Percentiles rank a stretch among this genome's conserved stretches.
Conservation (phyloP, 208 protist genomes). For the Balamuthia mandrillaris region DNA sequence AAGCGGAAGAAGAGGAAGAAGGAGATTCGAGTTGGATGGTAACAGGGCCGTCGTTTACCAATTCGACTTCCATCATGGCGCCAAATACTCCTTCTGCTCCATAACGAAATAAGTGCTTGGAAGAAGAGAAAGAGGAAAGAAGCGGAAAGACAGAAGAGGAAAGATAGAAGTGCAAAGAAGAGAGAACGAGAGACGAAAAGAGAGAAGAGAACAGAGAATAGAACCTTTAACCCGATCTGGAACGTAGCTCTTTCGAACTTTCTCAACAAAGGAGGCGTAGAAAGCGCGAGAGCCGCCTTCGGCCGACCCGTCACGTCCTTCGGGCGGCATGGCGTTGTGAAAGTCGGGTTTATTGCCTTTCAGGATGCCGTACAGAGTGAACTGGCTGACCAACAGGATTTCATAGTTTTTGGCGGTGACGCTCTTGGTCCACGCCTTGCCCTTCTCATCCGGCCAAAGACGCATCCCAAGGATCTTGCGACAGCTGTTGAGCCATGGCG, state of each 20-base stretch:
- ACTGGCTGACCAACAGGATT: conserved; percentile 60
- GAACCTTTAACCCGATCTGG: conserved; percentile 56
- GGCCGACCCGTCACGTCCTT: too few relatives aligned
- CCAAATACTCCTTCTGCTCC: conserved; percentile 63
- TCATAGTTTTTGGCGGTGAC: conserved; percentile 52
- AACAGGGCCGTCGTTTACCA: conserved; percentile 63
- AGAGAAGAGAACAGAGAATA: not conserved
- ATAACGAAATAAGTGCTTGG: not conserved
- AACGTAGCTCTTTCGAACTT: conserved; percentile 24
- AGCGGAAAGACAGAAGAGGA: not conserved
- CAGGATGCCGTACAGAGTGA: conserved; percentile 49
- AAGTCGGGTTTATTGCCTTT: conserved; percentile 68
- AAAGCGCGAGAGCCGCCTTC: conserved; percentile 48
- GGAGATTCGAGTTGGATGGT: conserved; percentile 55
- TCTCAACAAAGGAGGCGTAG: conserved; percentile 51
- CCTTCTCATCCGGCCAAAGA: conserved; percentile 42
- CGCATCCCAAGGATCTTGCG: conserved; percentile 55
- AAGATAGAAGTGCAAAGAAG: not conserved
- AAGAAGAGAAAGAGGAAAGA: not conserved
- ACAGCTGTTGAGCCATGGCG: not conserved
- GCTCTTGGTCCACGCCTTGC: conserved; percentile 49
- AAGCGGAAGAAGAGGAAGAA: too few relatives aligned
- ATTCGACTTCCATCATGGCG: conserved; percentile 66
- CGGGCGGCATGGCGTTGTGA: conserved; percentile 46
- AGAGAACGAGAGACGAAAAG: not conserved